Percentiles rank a stretch among this genome's conserved stretches.
Evolutionary conservation across 2,329 filamentous ascomycete species (phyloP).

Genomic region (Zarea fungicola): DNA sequence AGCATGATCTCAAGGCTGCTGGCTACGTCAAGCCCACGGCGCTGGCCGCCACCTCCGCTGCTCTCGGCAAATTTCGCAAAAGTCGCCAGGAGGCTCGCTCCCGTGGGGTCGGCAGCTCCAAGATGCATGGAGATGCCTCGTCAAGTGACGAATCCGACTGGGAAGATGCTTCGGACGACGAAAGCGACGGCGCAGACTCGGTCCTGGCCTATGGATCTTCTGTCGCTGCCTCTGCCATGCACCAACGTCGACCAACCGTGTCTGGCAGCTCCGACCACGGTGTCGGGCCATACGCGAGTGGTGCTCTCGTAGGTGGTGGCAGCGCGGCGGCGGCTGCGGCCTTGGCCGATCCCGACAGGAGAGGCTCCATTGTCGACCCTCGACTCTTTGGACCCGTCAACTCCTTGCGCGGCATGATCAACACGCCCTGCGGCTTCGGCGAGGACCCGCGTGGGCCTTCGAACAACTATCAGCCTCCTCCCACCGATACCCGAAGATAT

Average conservation of each 20-base stretch:
- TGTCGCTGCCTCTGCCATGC: slow-evolving; percentile 20
- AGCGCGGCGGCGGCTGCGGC: slow-evolving; percentile 28
- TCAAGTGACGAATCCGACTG: slow-evolving; percentile 48
- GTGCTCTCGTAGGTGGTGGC: slow-evolving; percentile 22
- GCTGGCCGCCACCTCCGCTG: slow-evolving; percentile 34
- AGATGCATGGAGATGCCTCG: slow-evolving; percentile 30
- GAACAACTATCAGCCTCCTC: slow-evolving; percentile 20
- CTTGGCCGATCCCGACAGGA: slow-evolving; percentile 26
- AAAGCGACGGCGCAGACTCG: slow-evolving; percentile 36
- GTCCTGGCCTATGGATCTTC: slow-evolving; percentile 32
- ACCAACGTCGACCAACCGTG: slow-evolving; percentile 18
- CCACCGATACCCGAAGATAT: slow-evolving; percentile 20
- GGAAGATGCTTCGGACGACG: slow-evolving; percentile 51
- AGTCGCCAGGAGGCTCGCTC: slow-evolving; percentile 26
- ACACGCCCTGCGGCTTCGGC: slow-evolving; percentile 48
- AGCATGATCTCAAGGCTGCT: slow-evolving; percentile 40
- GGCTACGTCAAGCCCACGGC: slow-evolving; percentile 25
- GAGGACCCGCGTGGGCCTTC: slow-evolving; percentile 30
- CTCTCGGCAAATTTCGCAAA: slow-evolving; percentile 35
- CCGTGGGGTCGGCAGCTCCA: slow-evolving; percentile 38
- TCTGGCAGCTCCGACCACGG: slow-evolving; percentile 16
- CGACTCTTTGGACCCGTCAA: slow-evolving; percentile 55
- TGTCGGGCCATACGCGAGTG: slow-evolving; percentile 25
- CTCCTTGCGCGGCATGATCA: slow-evolving; percentile 53
- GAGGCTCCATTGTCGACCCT: slow-evolving; percentile 52